phyloP scores from a whole-genome alignment of 148 eudicot species.

The Spergularia bocconei region DNA sequence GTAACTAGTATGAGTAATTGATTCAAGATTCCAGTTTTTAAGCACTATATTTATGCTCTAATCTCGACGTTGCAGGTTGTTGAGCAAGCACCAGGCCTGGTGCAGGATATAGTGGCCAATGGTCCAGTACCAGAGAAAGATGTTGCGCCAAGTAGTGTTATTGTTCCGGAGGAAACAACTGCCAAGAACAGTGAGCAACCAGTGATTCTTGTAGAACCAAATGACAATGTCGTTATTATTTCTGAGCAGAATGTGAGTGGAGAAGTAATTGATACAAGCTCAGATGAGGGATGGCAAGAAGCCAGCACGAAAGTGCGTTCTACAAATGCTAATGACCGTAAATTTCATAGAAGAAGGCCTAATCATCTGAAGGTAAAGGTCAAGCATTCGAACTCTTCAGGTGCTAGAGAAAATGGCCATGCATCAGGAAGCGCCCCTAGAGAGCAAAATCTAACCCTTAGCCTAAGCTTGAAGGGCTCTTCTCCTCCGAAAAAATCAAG shows the following conservation, averaged over 20 bases:
- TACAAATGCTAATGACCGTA: slow-evolving; percentile 40
- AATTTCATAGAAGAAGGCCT: slow-evolving; percentile 55
- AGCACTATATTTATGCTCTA: neutral
- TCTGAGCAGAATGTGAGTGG: slow-evolving; percentile 31
- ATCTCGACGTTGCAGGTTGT: slow-evolving; percentile 54
- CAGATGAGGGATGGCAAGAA: slow-evolving; percentile 98
- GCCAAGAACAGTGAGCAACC: neutral
- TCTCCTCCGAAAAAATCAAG: slow-evolving; percentile 45
- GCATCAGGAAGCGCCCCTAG: slow-evolving; percentile 36
- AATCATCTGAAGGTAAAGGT: slow-evolving; percentile 66
- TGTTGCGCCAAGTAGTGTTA: slow-evolving; percentile 22
- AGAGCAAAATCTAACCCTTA: slow-evolving; percentile 42
- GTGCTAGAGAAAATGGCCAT: slow-evolving; percentile 42
- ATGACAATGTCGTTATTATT: slow-evolving; percentile 24
- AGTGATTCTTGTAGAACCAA: slow-evolving; percentile 30
- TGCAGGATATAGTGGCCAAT: slow-evolving; percentile 32
- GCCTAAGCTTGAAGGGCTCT: slow-evolving; percentile 31
- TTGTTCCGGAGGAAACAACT: slow-evolving; percentile 20
- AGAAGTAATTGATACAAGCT: slow-evolving; percentile 43
- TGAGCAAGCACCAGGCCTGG: slow-evolving; percentile 43
- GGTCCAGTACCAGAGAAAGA: slow-evolving; percentile 27
- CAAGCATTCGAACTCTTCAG: slow-evolving; percentile 35
- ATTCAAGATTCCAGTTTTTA: slow-evolving; percentile 4
- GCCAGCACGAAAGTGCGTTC: slow-evolving; percentile 75
- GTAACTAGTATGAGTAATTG: neutral